Conservation (phyloP, 768 basidiomycete species). For the Calocybe gangraenosa region DNA sequence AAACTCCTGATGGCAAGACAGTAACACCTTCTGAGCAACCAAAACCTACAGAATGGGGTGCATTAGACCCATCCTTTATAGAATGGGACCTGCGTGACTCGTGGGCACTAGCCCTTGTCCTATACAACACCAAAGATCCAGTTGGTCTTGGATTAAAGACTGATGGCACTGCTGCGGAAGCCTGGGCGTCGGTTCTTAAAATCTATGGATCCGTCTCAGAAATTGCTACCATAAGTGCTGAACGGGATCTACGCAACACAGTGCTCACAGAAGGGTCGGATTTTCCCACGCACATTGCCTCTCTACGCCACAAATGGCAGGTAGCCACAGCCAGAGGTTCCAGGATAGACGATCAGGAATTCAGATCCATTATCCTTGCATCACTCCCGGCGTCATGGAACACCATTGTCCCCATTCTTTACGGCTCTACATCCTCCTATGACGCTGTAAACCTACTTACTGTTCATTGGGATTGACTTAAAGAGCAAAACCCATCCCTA, state of each 20-base stretch:
- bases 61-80: background rate
- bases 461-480: slow-evolving; percentile 7
- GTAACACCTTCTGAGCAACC: background rate
- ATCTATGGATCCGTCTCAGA: slow-evolving; percentile 7
- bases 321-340: slow-evolving; percentile 14
- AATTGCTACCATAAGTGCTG: slow-evolving; percentile 10
- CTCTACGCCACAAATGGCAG: slow-evolving; percentile 13
- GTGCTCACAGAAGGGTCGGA: slow-evolving; percentile 12
- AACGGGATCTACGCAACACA: slow-evolving; percentile 7
- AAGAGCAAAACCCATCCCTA: background rate
- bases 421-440: slow-evolving; percentile 2
- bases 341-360: slow-evolving; percentile 10
- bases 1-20: background rate
- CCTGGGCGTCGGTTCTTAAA: slow-evolving; percentile 14
- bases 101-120: slow-evolving; percentile 1
- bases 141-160: slow-evolving; percentile 15
- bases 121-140: slow-evolving; percentile 15
- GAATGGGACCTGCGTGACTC: slow-evolving; percentile 6
- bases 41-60: background rate
- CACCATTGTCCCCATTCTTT: slow-evolving; percentile 13
- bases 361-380: slow-evolving; percentile 16
- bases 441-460: slow-evolving; percentile 11
- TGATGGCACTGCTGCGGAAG: slow-evolving; percentile 13
- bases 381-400: slow-evolving; percentile 21
- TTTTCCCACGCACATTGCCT: slow-evolving; percentile 12